Evolutionary conservation across 1,284 basidiomycete species (phyloP).

Genomic region (Ceratobasidium sp.): DNA sequence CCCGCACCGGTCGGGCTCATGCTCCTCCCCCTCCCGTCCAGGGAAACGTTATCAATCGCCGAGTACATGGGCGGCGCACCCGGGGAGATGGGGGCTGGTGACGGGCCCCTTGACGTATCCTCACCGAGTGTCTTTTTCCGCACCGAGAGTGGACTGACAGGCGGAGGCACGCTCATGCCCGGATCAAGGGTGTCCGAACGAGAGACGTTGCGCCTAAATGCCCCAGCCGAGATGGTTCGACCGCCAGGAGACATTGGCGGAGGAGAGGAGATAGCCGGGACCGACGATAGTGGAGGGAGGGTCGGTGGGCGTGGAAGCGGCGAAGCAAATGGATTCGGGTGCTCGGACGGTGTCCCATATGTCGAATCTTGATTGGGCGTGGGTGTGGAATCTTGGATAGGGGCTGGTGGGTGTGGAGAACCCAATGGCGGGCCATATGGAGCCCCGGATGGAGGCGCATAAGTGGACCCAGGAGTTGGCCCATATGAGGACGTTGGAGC

Average conservation of each 20-base stretch:
- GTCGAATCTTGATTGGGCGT: constrained; percentile 36
- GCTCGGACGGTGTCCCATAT: constrained; percentile 42
- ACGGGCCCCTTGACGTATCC: not conserved
- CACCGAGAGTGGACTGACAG: constrained; percentile 54
- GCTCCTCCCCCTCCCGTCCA: not conserved
- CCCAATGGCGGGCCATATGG: not conserved
- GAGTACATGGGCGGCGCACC: constrained; percentile 20
- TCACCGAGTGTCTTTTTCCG: constrained; percentile 50
- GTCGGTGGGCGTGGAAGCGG: constrained; percentile 41
- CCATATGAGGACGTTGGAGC: not conserved
- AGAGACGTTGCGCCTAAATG: constrained; percentile 57
- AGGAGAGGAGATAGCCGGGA: constrained; percentile 46
- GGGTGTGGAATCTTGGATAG: constrained; percentile 25
- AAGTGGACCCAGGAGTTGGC: not conserved
- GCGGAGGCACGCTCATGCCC: constrained; percentile 42
- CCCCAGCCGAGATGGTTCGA: constrained; percentile 74
- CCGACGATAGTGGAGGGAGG: constrained; percentile 25
- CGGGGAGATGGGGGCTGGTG: constrained; percentile 7
- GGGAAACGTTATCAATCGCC: constrained; percentile 11
- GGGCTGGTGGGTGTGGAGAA: constrained; percentile 17
- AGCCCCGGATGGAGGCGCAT: not conserved
- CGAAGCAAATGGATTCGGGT: constrained; percentile 38
- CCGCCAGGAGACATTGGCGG: constrained; percentile 52
- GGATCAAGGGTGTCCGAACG: constrained; percentile 56
- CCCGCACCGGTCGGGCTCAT: not conserved